These are phyloP conservation scores for Xerocomus amazonicus DNA, from an alignment of 1,284 basidiomycete species.

Conservation along the genomic window DNA sequence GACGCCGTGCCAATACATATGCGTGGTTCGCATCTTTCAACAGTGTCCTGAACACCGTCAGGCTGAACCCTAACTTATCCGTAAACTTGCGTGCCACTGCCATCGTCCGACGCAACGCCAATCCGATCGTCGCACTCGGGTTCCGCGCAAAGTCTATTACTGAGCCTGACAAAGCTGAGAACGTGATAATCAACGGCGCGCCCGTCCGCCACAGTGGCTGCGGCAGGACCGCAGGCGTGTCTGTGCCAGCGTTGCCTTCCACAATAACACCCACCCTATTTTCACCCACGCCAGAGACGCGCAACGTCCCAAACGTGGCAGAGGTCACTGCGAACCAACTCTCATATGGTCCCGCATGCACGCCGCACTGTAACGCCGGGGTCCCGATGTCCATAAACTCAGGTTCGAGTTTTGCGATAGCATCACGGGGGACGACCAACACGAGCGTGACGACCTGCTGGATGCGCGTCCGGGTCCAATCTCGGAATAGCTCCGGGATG, in stretches of 20 bases:
- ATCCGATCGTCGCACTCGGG: constrained; percentile 21
- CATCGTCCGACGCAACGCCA: constrained; percentile 30
- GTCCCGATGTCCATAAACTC: constrained; percentile 26
- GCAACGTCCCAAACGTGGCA: constrained; percentile 36
- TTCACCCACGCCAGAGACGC: constrained; percentile 18
- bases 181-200: constrained; percentile 38
- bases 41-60: constrained; percentile 32
- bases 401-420: constrained; percentile 17
- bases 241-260: constrained; percentile 25
- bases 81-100: constrained; percentile 3
- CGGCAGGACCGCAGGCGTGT: not conserved
- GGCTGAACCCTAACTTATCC: constrained; percentile 20
- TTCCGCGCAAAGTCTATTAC: constrained; percentile 23
- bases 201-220: constrained; percentile 26
- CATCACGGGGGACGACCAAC: constrained; percentile 25
- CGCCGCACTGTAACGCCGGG: constrained; percentile 38
- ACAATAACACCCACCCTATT: constrained; percentile 21
- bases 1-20: constrained; percentile 26
- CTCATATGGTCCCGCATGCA: constrained; percentile 18
- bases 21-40: constrained; percentile 32
- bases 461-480: constrained; percentile 14
- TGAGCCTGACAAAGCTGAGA: constrained; percentile 34
- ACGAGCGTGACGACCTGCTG: constrained; percentile 22
- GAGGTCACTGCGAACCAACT: constrained; percentile 38
- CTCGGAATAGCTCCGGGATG: constrained; percentile 11